Base-by-base conservation (phyloP, 2,329 filamentous ascomycete species). In the Sarocladium kiliense region DNA sequence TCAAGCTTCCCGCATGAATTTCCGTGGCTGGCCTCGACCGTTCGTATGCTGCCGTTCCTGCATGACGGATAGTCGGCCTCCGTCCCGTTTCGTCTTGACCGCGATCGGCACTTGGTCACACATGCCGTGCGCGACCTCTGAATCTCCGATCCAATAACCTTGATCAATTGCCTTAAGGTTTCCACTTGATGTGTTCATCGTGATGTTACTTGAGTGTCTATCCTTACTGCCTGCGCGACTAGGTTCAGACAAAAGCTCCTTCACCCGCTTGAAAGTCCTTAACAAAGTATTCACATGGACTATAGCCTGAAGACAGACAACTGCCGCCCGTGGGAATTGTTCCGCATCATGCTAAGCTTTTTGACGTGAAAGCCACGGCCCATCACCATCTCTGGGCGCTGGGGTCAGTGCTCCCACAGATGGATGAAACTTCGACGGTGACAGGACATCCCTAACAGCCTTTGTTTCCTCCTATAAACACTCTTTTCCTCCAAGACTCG, bases 11-110 rank as follows among this genome's bases (percentile, higher is more conserved):
- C 47, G 47, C 47, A 51, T 23, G 18, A 53, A n/a, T 9, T 53
- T 12, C 34, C 30, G 11, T 53, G 19, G 50, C 16, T 19, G 18
- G 16, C 23, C 3, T 27, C 32, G 34, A 53, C 26, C 19, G 21
- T 18, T 53, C 9, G 34, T 34, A 27, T 34, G 36, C 3, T 53
- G 21, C 50, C 32, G 32, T 53, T 41, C 50, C 50, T 53, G 50
- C 50, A 39, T 41, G 34, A 53, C 50, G 50, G 50, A 53, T 21
- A 34, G 34, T 39, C 23, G 10, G 19, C 25, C 50, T 39, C 50
- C 50, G 50, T 27, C 23, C 36, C 34, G 50, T 53, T 53, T 53
- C 32, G 50, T 39, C 32, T 26, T 53, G 21, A 41, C 19, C 34
- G 21, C 34, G 50, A 53, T 53, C 50, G 50, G 50, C 50, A 53